These are phyloP conservation scores for Cryptosporidium sp. DNA, from an alignment of 169 alveolate species.

Conservation along the genomic window DNA sequence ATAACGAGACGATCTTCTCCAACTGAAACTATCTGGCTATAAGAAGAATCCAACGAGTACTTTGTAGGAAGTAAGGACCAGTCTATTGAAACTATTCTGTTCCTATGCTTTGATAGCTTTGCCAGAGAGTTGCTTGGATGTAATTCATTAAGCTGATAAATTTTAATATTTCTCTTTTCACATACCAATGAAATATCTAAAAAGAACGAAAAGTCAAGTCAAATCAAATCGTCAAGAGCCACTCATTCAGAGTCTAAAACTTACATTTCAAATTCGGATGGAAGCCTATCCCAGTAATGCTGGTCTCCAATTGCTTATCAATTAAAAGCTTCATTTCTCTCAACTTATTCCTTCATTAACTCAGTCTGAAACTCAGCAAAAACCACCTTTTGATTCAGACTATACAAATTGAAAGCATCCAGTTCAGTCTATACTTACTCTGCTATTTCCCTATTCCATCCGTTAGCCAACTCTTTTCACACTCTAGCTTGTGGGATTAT, in stretches of 20 bases:
- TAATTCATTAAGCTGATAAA: background rate
- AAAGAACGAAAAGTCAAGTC: background rate
- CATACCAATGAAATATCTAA: conserved; percentile 34
- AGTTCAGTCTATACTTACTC: background rate
- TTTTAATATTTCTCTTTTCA: conserved; percentile 21
- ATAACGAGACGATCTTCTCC: conserved; percentile 69
- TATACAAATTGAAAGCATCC: background rate
- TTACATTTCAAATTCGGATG: conserved; percentile 71
- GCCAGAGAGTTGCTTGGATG: background rate
- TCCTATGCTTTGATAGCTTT: conserved; percentile 45
- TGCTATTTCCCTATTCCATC: background rate
- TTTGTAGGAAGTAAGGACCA: conserved; percentile 26
- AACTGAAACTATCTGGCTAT: conserved; percentile 48
- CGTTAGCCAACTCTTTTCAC: background rate
- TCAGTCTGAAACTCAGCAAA: background rate
- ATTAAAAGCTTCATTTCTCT: conserved; percentile 15
- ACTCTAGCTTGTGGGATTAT: background rate
- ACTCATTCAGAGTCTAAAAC: background rate
- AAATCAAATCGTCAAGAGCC: background rate
- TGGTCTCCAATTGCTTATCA: conserved; percentile 19
- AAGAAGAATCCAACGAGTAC: conserved; percentile 5
- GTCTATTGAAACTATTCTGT: conserved; percentile 27
- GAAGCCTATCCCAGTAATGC: conserved; percentile 27
- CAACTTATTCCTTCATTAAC: background rate
- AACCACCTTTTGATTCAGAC: background rate